These are phyloP conservation scores for Helicostylum pulchrum DNA, from an alignment of 192 early-diverging fungal species.

Conservation along the genomic window DNA sequence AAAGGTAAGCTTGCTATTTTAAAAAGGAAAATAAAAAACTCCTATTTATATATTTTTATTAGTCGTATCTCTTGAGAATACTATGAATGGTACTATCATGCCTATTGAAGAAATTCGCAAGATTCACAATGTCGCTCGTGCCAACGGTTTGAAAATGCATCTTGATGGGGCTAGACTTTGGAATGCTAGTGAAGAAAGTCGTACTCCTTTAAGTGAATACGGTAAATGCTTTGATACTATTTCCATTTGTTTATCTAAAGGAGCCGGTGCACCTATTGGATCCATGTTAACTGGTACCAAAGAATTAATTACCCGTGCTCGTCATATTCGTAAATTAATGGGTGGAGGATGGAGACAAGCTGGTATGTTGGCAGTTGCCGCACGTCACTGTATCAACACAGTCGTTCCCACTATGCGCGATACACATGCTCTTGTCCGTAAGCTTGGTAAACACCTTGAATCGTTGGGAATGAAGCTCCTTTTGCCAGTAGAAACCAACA, in stretches of 20 bases:
- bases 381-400: slow-evolving; percentile 67
- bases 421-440: slow-evolving; percentile 63
- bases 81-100: slow-evolving; percentile 78
- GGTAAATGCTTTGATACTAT: slow-evolving; percentile 76
- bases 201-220: slow-evolving; percentile 69
- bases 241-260: slow-evolving; percentile 86
- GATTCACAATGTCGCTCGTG: slow-evolving; percentile 57
- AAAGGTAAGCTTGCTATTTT: slow-evolving; percentile 6
- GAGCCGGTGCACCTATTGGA: slow-evolving; percentile 91
- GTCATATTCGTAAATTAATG: slow-evolving; percentile 87
- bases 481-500: slow-evolving; percentile 80
- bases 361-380: slow-evolving; percentile 77
- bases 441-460: slow-evolving; percentile 60
- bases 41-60: neutral
- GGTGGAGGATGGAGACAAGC: slow-evolving; percentile 95
- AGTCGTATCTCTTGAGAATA: slow-evolving; percentile 87
- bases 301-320: slow-evolving; percentile 69
- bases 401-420: slow-evolving; percentile 66
- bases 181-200: slow-evolving; percentile 76
- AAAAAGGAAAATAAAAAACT: neutral
- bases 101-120: slow-evolving; percentile 72
- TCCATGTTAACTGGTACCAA: slow-evolving; percentile 74
- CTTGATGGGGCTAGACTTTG: slow-evolving; percentile 91
- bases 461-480: slow-evolving; percentile 59
- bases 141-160: slow-evolving; percentile 65